Evolutionary conservation across 129 eudicot genomes (phyloP).

Genomic region (Helichrysum umbraculigerum): DNA sequence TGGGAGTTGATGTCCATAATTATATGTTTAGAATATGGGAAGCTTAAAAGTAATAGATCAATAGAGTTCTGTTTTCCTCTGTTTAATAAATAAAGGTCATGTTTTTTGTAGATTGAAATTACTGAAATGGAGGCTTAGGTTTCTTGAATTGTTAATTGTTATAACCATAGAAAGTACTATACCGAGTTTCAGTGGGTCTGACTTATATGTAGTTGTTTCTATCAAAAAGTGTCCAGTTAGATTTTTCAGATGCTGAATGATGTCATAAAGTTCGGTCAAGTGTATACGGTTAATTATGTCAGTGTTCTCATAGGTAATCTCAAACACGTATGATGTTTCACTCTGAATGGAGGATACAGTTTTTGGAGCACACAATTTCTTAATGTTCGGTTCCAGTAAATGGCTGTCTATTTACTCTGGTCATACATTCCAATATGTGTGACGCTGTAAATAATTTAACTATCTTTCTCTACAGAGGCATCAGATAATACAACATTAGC

Average conservation of each 20-base stretch:
- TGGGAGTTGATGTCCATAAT: not conserved
- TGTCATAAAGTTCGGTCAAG: not conserved
- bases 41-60: not conserved
- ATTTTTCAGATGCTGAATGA: not conserved
- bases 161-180: not conserved
- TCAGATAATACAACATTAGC: conserved; percentile 45
- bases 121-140: not conserved
- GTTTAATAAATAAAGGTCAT: too few species aligned
- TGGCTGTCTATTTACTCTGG: not conserved
- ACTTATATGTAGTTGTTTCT: too few species aligned
- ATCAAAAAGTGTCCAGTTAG: not conserved
- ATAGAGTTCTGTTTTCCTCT: not conserved
- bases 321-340: conserved; percentile 2
- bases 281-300: not conserved
- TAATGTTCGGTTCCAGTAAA: not conserved
- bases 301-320: not conserved
- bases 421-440: not conserved
- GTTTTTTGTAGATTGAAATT: not conserved
- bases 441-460: conserved; percentile 20
- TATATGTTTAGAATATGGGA: not conserved
- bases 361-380: not conserved
- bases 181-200: too few species aligned
- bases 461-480: conserved; percentile 44
- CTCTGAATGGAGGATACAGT: not conserved
- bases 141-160: not conserved